These are phyloP conservation scores for Calonectria leucothoes DNA, from an alignment of 2,329 filamentous ascomycete species.

Conservation along the genomic window DNA sequence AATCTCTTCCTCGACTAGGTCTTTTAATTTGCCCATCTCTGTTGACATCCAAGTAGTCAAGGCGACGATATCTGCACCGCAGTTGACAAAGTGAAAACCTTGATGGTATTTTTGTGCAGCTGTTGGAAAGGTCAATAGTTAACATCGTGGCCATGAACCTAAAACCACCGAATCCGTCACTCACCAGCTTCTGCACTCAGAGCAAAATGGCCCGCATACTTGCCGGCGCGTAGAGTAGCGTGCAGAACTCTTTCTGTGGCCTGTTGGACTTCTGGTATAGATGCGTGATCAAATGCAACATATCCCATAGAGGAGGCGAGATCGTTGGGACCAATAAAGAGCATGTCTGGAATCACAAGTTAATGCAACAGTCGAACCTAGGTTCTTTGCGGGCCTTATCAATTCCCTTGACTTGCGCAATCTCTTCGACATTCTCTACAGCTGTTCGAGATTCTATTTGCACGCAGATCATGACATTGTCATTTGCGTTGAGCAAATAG, in stretches of 20 bases:
- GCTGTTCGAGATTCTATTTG: conserved; percentile 30
- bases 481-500: conserved; percentile 39
- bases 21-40: conserved; percentile 42
- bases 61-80: conserved; percentile 51
- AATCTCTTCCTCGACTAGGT: not conserved
- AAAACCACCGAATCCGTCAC: not conserved
- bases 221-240: conserved; percentile 44
- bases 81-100: conserved; percentile 52
- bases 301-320: conserved; percentile 41
- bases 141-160: not conserved
- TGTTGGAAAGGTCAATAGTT: not conserved
- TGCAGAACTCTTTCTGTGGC: conserved; percentile 40
- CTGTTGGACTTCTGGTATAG: conserved; percentile 44
- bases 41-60: conserved; percentile 48
- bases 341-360: conserved; percentile 5
- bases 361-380: not conserved
- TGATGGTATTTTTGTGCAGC: conserved; percentile 41
- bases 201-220: conserved; percentile 49
- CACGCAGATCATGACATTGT: conserved; percentile 38
- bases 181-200: conserved; percentile 40
- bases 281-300: conserved; percentile 46
- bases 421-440: conserved; percentile 53
- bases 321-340: conserved; percentile 26
- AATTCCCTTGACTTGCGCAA: conserved; percentile 49
- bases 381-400: not conserved